Evolutionary conservation across 2,329 filamentous ascomycete species (phyloP).

Genomic region (Parasarocladium wereldwijsianum): DNA sequence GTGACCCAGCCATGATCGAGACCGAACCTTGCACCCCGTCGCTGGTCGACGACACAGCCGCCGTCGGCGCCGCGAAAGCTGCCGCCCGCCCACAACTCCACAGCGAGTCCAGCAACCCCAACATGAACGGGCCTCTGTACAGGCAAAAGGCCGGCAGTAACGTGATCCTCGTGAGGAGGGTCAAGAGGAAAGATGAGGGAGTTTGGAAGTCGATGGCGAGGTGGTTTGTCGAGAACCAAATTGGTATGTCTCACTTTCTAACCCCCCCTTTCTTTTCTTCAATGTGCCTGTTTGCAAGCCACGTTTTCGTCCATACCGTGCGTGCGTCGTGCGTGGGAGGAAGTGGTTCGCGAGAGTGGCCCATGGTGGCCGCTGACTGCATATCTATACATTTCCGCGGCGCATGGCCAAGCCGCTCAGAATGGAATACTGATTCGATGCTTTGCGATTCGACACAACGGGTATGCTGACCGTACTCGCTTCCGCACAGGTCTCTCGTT

Average conservation of each 20-base stretch:
- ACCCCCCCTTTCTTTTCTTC: too few relatives aligned
- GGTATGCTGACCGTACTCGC: constrained; percentile 12
- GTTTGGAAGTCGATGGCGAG: constrained; percentile 44
- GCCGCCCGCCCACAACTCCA: constrained; percentile 14
- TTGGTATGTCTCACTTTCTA: constrained; percentile 41
- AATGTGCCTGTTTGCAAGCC: too few relatives aligned
- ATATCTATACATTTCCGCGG: too few relatives aligned
- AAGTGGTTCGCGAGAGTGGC: too few relatives aligned
- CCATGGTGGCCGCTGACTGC: too few relatives aligned
- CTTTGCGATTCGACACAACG: too few relatives aligned
- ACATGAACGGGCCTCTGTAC: constrained; percentile 42
- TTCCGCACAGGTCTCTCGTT: constrained; percentile 52
- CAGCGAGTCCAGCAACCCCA: constrained; percentile 19
- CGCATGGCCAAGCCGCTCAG: too few relatives aligned
- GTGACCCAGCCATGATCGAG: constrained; percentile 11
- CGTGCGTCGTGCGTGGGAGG: too few relatives aligned
- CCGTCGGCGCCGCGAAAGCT: constrained; percentile 9
- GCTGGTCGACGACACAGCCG: constrained; percentile 13
- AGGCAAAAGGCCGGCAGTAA: constrained; percentile 37
- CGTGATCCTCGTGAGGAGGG: constrained; percentile 37
- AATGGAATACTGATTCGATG: too few relatives aligned
- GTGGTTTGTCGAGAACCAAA: constrained; percentile 67
- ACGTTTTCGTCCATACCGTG: too few relatives aligned
- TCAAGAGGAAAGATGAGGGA: constrained; percentile 48
- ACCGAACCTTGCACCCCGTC: constrained; percentile 10